Conservation (phyloP, 768 basidiomycete species). For the Amanita phalloides region DNA sequence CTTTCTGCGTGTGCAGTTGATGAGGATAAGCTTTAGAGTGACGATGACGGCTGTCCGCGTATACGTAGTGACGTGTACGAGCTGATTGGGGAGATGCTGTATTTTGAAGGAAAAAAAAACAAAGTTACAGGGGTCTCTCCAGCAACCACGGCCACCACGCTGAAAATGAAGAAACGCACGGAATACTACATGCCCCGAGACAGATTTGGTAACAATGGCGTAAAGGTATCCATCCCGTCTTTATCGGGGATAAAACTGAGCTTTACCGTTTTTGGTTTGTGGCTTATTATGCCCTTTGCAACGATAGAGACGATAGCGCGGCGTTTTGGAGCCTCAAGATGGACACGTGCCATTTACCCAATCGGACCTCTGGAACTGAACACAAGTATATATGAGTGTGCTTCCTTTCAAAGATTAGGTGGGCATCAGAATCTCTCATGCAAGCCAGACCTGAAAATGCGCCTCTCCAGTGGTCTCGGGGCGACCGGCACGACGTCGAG, state of each 20-base stretch:
- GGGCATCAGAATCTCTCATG: too few species aligned
- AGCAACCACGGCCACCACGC: too few species aligned
- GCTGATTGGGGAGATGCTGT: neutral
- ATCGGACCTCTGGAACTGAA: neutral
- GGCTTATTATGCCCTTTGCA: neutral
- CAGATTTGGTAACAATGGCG: too few species aligned
- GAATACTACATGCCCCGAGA: too few species aligned
- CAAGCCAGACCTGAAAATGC: too few species aligned
- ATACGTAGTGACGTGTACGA: neutral
- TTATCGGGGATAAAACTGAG: neutral
- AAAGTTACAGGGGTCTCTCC: too few species aligned
- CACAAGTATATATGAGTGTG: neutral
- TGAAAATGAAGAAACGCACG: too few species aligned
- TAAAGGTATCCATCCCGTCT: neutral
- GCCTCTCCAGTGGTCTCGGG: neutral
- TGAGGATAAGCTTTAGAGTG: neutral
- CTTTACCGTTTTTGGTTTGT: neutral
- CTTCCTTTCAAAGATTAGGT: too few species aligned
- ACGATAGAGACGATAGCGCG: neutral
- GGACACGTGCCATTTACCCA: neutral
- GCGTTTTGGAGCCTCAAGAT: neutral
- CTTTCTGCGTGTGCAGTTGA: neutral
- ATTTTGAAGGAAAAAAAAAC: neutral
- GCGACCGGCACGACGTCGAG: neutral
- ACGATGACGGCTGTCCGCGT: neutral